Base-by-base conservation (phyloP, 2,329 filamentous ascomycete species). In the Claviceps cyperi region DNA sequence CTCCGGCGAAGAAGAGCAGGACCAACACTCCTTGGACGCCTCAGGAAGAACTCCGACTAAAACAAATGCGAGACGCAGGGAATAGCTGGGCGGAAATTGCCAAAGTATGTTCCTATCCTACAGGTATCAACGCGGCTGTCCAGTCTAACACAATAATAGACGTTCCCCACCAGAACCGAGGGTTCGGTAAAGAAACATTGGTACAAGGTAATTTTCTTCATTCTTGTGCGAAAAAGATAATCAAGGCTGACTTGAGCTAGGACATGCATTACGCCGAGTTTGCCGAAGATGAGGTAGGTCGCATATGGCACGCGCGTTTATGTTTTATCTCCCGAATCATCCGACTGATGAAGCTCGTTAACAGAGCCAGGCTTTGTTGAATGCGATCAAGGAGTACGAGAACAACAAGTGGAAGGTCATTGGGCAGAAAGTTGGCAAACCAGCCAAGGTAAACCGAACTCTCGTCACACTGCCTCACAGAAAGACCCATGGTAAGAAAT, bases 191-290 rank as follows among this genome's bases (percentile, higher is more conserved):
- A 97, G 76, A 98, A 97, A 70, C 92, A 98, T 66, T 98, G 92
- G 91, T 97, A 98, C 69, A 97, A 97, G 77, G 87, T 88, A 72
- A 50, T 69, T 45, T 45, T 47, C 11, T 8, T 24, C 7, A 5
- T 36, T 14, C 21, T 15, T 22, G 11, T 19, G 13, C 38, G 8
- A 41, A 19, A 15, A 19, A 32, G 7, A 14, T 38, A 6, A 9
- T 38, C 22, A 8, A 32, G 40, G 21, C 36, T 48, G 17, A 32
- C 39, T 7, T 5, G 22, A 8, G 9, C 32, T 17, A 92, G 86
- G 92, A 98, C 60, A 98, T 98, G 92, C 92, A 98, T 65, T 97
- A 97, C 66, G 92, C 92, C 56, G 92, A 97, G 64, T 97, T 98
- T 66, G 90, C 87, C 47, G 91, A 96, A 72, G 89, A 97, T 63